phyloP scores from a whole-genome alignment of 441 rosid species.

The Aquilaria agallochum region DNA sequence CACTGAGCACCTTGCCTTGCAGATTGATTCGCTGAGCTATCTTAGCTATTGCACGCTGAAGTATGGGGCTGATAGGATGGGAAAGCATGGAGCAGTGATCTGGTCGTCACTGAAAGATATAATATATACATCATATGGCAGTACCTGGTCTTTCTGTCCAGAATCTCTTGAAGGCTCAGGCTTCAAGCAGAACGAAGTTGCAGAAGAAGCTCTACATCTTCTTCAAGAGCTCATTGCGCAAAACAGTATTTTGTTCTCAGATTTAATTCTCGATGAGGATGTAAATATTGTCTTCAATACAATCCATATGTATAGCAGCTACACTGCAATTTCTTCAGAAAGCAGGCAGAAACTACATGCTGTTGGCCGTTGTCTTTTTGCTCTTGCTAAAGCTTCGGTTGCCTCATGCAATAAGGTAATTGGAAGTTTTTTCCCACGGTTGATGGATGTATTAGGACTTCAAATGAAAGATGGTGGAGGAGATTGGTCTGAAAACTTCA shows the following conservation, averaged over 20 bases:
- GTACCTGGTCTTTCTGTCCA: constrained; percentile 29
- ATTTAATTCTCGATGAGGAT: constrained; percentile 56
- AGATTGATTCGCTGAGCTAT: constrained; percentile 90
- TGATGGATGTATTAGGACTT: constrained; percentile 56
- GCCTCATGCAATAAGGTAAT: constrained; percentile 58
- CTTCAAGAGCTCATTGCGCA: constrained; percentile 55
- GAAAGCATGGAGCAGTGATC: constrained; percentile 52
- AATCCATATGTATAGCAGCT: constrained; percentile 39
- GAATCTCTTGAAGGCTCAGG: constrained; percentile 43
- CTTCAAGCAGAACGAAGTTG: constrained; percentile 42
- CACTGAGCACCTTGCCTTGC: constrained; percentile 20
- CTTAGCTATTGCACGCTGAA: constrained; percentile 48
- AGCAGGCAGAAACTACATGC: constrained; percentile 56
- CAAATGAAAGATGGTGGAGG: constrained; percentile 28
- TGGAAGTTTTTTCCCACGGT: constrained; percentile 45
- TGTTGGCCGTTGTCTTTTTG: constrained; percentile 60
- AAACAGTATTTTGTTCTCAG: constrained; percentile 40
- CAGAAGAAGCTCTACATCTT: constrained; percentile 57
- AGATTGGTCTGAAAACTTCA: constrained; percentile 24
- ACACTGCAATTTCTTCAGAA: constrained; percentile 40
- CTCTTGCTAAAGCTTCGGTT: constrained; percentile 59
- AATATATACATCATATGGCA: constrained; percentile 46
- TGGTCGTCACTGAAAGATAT: constrained; percentile 72
- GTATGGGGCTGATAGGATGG: constrained; percentile 66
- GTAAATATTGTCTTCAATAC: constrained; percentile 47